Conservation (phyloP, 1,139 yeast species). For the Candida tropicalis region DNA sequence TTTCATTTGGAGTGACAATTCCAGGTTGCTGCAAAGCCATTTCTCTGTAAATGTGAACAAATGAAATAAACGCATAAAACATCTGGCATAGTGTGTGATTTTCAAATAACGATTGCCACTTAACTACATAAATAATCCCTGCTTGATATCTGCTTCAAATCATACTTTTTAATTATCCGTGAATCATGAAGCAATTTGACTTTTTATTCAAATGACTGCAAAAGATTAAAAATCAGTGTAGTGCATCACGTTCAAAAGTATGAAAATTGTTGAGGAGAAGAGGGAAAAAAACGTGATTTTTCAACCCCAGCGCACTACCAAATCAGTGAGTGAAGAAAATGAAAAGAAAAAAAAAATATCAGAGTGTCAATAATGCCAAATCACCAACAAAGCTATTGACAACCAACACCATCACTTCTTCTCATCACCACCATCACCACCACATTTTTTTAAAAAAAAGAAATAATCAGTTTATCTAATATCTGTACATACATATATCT, state of each 20-base stretch:
- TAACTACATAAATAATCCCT: too few species aligned
- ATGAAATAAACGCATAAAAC: neutral
- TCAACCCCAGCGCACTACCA: neutral
- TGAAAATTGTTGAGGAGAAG: neutral
- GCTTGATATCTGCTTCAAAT: too few species aligned
- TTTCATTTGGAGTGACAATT: neutral
- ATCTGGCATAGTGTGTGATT: too few species aligned
- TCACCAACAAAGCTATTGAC: neutral
- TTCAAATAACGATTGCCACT: too few species aligned
- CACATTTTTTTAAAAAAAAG: too few species aligned
- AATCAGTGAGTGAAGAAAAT: neutral
- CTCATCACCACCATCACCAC: too few species aligned
- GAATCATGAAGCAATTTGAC: too few species aligned
- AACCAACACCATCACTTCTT: neutral
- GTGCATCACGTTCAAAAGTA: too few species aligned
- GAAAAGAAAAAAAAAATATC: conserved; percentile 1
- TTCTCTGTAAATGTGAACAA: neutral
- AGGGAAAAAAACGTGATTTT: neutral
- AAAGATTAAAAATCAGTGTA: neutral
- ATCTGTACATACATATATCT: neutral
- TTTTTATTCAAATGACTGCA: too few species aligned
- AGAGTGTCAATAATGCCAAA: neutral
- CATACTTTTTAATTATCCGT: too few species aligned
- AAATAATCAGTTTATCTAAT: too few species aligned
- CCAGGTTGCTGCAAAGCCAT: neutral